Base-by-base conservation (phyloP, 2,329 filamentous ascomycete species). In the Ceratocystis ficicola region DNA sequence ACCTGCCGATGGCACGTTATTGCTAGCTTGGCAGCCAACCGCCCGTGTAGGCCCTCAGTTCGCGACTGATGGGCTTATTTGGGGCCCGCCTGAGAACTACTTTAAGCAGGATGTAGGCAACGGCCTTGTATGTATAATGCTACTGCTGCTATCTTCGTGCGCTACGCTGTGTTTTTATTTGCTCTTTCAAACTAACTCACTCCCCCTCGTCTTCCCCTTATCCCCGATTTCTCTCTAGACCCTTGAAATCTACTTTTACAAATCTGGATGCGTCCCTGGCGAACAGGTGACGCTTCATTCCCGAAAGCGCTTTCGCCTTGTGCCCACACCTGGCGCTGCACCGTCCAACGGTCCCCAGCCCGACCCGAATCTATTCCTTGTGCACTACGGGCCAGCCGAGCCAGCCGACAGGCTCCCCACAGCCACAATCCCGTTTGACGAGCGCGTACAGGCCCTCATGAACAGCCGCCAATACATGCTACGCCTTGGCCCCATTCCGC, bases 1-100 rank as follows among this genome's bases (percentile, higher is more conserved):
- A 64, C 93, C 93, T 10, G 81, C 81, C 64, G 90, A 95, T 75
- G 91, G 91, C 66, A 87, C 86, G 7, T 83, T 96, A 57, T 83
- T 94, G 73, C 80, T 97, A 69, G 88, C 88, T 64, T 97, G 93
- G 93, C 91, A 96, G 74, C 88, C 93, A 1, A 79, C 88, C 64
- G 82, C 86, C 71, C 83, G 86, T 67, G 76, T 89, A 65, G 84
- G 83, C 3, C 85, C 83, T 1, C 87, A 86, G 71, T 95, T 92
- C 73, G 86, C 93, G 7, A 95, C 88, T 44, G 93, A 99, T 77
- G 94, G 94, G 60, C 95, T 92, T 74, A 81, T 96, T 20, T 99
- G 92, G 92, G 86, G 86, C 17, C 88, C 91, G 70, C 83, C 84
- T 5, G 93, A 99, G 76, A 81, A 86, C 64, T 83, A 84, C 55